Conservation (phyloP, 306 rosid species). For the Trifolium repens region DNA sequence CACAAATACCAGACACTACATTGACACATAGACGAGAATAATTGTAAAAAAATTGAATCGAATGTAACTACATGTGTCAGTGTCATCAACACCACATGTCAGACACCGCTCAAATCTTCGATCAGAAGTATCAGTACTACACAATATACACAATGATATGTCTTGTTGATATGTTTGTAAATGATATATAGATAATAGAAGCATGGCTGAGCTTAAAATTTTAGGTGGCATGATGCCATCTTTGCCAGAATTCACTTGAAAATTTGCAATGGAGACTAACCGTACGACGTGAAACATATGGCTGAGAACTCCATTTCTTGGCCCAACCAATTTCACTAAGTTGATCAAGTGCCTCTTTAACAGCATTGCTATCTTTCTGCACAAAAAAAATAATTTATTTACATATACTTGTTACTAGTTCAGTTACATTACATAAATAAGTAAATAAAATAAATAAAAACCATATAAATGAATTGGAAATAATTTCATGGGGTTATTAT, state of each 20-base stretch:
- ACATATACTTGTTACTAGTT: background rate
- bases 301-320: constrained; percentile 97
- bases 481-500: background rate
- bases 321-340: constrained; percentile 89
- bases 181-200: no score
- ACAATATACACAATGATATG: no score
- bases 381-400: constrained; percentile 6
- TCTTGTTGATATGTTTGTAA: no score
- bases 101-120: no score
- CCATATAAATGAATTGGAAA: background rate
- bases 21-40: background rate
- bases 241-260: constrained; percentile 51
- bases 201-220: no score
- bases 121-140: no score
- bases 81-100: no score
- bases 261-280: constrained; percentile 76
- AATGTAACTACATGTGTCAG: no score
- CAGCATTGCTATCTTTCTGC: constrained; percentile 87
- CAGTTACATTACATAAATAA: background rate
- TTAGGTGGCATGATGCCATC: background rate
- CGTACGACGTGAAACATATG: constrained; percentile 90
- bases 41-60: no score
- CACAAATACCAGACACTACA: background rate
- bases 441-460: no score
- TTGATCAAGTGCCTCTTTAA: constrained; percentile 82